A percentile compares a stretch with the other conserved stretches of the same genome.
Evolutionary conservation across 306 rosid genomes (phyloP).

Genomic region (Acacia confusa): DNA sequence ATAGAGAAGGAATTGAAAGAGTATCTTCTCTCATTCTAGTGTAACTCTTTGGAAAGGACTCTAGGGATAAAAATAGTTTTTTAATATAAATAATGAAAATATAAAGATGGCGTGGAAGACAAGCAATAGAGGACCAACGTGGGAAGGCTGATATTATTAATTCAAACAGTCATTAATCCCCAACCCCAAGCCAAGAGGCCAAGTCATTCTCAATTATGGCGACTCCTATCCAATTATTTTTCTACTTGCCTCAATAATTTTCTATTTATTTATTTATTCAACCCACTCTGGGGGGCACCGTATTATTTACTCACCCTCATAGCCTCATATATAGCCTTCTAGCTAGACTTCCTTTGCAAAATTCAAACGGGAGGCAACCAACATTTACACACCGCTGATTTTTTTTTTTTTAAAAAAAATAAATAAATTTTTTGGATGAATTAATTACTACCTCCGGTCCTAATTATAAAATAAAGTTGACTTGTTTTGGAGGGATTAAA

Average conservation of each 20-base stretch:
- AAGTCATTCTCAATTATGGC: background rate
- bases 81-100: background rate
- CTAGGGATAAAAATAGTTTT: too few relatives aligned
- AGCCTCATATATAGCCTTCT: background rate
- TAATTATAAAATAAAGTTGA: too few relatives aligned
- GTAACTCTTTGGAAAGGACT: too few relatives aligned
- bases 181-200: background rate
- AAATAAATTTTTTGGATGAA: background rate
- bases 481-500: too few relatives aligned
- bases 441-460: too few relatives aligned
- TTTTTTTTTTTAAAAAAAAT: too few relatives aligned
- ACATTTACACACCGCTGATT: background rate
- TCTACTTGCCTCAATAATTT: background rate
- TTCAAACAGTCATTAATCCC: background rate
- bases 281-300: background rate
- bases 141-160: background rate
- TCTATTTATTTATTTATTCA: background rate
- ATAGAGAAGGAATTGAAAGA: too few relatives aligned
- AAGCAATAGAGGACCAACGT: background rate
- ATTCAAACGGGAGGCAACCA: background rate
- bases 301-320: background rate
- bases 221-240: background rate
- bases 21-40: too few relatives aligned
- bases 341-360: background rate
- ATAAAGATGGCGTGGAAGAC: background rate